Conservation (phyloP, 352 stramenopile genomes). For the Pilasporangium apinafurcum region DNA sequence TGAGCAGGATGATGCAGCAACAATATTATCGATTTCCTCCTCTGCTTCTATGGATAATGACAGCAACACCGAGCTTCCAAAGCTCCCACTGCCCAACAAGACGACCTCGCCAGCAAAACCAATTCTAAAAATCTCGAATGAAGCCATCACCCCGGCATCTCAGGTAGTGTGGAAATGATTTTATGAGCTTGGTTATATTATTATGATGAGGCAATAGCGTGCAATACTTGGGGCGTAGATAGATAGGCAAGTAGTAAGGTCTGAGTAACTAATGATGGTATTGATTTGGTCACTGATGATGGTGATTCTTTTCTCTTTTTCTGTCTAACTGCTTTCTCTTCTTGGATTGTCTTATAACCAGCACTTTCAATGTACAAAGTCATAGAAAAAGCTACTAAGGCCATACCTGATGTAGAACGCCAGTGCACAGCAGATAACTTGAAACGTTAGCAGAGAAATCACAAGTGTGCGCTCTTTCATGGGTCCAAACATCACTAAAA, state of each 20-base stretch:
- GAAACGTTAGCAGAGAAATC: slow-evolving; percentile 62
- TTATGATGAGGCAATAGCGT: too few species aligned
- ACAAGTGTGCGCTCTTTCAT: slow-evolving; percentile 78
- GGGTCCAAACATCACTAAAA: slow-evolving; percentile 77
- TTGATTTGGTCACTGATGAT: too few species aligned
- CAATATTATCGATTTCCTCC: too few species aligned
- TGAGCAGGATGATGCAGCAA: slow-evolving; percentile 5
- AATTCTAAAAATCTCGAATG: slow-evolving; percentile 36
- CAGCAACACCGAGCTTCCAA: too few species aligned
- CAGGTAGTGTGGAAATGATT: slow-evolving; percentile 26
- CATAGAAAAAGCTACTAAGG: slow-evolving; percentile 84
- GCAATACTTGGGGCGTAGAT: too few species aligned
- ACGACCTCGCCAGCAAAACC: slow-evolving; percentile 32
- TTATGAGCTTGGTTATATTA: too few species aligned
- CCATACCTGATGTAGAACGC: slow-evolving; percentile 84
- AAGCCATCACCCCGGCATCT: slow-evolving; percentile 29
- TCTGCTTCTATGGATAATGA: too few species aligned
- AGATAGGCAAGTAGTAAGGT: too few species aligned
- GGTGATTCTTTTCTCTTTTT: slow-evolving; percentile 7
- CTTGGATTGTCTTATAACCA: too few species aligned
- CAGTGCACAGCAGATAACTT: slow-evolving; percentile 59
- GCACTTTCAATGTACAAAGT: slow-evolving; percentile 80
- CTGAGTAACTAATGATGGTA: too few species aligned
- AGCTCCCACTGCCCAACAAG: slow-evolving; percentile 38
- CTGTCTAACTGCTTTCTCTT: too few species aligned